A percentile compares a stretch with the other conserved stretches of the same genome.
Conservation (phyloP, 352 stramenopile genomes). For the Phytophthora melonis region DNA sequence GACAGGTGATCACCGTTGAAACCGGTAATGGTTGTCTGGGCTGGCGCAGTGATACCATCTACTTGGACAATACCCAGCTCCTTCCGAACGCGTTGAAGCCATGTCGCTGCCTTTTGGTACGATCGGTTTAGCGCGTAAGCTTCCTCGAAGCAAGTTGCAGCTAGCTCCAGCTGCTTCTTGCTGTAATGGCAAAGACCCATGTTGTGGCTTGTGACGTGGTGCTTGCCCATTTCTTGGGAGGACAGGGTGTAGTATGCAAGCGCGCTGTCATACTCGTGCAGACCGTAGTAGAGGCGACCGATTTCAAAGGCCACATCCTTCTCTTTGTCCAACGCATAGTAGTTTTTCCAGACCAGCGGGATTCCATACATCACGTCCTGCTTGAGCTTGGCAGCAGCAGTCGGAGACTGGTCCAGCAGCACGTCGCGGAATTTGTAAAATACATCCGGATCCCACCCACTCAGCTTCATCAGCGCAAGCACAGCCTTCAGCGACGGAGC, state of each 20-base stretch:
- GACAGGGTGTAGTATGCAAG: conserved; percentile 92
- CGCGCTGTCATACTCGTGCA: conserved; percentile 93
- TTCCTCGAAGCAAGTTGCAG: conserved; percentile 76
- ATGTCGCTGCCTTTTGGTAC: conserved; percentile 84
- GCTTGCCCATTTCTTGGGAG: conserved; percentile 90
- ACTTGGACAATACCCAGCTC: conserved; percentile 48
- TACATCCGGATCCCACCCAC: conserved; percentile 94
- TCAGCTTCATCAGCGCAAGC: conserved; percentile 92
- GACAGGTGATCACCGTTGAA: conserved; percentile 12
- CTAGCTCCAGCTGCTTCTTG: conserved; percentile 75
- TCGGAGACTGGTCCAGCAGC: conserved; percentile 88
- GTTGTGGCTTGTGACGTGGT: conserved; percentile 97
- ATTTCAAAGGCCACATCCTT: conserved; percentile 95
- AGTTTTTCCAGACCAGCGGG: conserved; percentile 90
- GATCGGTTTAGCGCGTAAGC: conserved; percentile 71
- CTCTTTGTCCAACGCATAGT: conserved; percentile 94
- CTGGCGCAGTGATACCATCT: conserved; percentile 14
- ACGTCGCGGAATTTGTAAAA: conserved; percentile 97
- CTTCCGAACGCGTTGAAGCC: conserved; percentile 81
- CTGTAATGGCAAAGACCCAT: conserved; percentile 96
- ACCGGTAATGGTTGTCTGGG: conserved; percentile 12
- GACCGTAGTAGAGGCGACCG: conserved; percentile 92
- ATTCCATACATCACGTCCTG: conserved; percentile 90
- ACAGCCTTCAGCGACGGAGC: conserved; percentile 87
- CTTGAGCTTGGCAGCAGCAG: conserved; percentile 67